Percentiles rank a stretch among this genome's conserved stretches.
Conservation (phyloP, 2,329 filamentous ascomycete genomes). For the Pestalotiopsis sp. region DNA sequence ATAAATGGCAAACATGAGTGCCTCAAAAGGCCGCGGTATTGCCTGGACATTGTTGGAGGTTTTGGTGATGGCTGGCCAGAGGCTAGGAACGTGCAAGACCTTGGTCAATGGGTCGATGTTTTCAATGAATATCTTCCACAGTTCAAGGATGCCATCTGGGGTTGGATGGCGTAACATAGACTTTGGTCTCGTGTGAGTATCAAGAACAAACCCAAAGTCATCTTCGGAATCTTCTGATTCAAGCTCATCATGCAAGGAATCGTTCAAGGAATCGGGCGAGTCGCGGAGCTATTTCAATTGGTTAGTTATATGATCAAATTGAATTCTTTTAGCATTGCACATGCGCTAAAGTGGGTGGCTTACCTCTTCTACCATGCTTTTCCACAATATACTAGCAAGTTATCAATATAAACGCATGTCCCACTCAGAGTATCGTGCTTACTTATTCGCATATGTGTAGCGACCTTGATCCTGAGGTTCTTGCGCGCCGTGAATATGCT, state of each 20-base stretch:
- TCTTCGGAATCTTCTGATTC: slow-evolving; percentile 23
- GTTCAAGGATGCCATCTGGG: slow-evolving; percentile 9
- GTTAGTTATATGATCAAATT: slow-evolving; percentile 11
- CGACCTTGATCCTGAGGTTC: slow-evolving; percentile 17
- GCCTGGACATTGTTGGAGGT: neutral
- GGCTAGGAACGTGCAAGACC: slow-evolving; percentile 1
- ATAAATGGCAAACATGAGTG: slow-evolving; percentile 43
- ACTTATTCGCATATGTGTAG: slow-evolving; percentile 22
- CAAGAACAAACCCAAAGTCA: slow-evolving; percentile 28
- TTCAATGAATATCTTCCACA: slow-evolving; percentile 9
- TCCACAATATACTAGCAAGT: slow-evolving; percentile 18
- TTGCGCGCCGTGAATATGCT: slow-evolving; percentile 18
- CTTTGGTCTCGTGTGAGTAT: slow-evolving; percentile 12
- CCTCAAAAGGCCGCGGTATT: neutral
- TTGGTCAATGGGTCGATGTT: slow-evolving; percentile 10
- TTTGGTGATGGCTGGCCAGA: slow-evolving; percentile 1
- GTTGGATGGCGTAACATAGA: slow-evolving; percentile 8
- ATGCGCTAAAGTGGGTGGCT: neutral
- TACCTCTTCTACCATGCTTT: slow-evolving; percentile 24
- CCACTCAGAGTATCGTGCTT: slow-evolving; percentile 4
- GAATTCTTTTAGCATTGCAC: neutral
- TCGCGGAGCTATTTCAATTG: slow-evolving; percentile 26
- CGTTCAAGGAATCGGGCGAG: slow-evolving; percentile 16
- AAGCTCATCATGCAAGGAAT: slow-evolving; percentile 21
- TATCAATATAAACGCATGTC: neutral